Base-by-base conservation (phyloP, 1,139 yeast species). In the Hyphopichia burtonii region DNA sequence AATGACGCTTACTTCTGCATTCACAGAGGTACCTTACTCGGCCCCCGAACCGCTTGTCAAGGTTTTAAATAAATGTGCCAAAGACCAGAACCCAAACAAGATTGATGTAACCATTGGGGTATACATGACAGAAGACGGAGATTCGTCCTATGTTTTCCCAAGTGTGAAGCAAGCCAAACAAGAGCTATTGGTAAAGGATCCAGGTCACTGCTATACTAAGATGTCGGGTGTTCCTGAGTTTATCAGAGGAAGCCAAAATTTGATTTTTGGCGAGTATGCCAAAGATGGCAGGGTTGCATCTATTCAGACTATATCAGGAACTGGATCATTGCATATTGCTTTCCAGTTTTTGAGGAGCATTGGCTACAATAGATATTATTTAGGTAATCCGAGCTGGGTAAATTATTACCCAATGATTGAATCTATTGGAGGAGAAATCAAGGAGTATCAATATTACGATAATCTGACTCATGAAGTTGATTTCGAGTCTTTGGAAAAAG, bases 61-160 rank as follows among this genome's bases (percentile, higher is more conserved):
- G 40, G 60, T 67, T 38, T 59, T 66, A 62, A 48, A 47, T 28
- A 54, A 53, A 28, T 65, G 53, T 47, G 52, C 50, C 9, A 42
- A 50, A 11, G 78, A 72, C 52, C 41, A 58, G 17, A 37, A 49
- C 39, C 61, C 68, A 2, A 38, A 52, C 15, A 71, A 72, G 52
- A 57, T 71, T 25, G 77, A 72, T 45, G 67, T 70, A 17, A 61
- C 71, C 22, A 68, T 71, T 28, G 78, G 78, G 2, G 76, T 72
- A 20, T 72, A 71, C 55, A 71, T 69, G 47, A 61, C 67, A 31
- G 71, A 64, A 43, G 46, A 55, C 12, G 77, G 77, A 3, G 54
- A 55, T 22, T 56, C 66, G 36, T 38, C 40, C 9, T 69, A 60
- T 51, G 58, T 65, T 8, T 70, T 69, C 51, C 76, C 76, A 10